Base-by-base conservation (phyloP, 1,139 yeast species). In the Yamadazyma diddensiae region DNA sequence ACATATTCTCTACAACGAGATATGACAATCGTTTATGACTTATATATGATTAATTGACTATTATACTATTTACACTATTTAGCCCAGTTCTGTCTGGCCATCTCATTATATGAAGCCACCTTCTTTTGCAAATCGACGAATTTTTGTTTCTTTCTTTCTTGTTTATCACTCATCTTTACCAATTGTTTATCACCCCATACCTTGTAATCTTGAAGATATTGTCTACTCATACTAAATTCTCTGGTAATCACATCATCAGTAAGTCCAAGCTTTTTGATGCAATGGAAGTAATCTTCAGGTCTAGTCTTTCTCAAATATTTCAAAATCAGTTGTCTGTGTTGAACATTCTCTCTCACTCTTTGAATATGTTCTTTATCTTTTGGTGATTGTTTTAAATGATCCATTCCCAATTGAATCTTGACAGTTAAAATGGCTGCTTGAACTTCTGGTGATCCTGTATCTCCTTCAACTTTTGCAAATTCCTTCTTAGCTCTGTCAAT, bases 391-490 rank as follows among this genome's bases (percentile, higher is more conserved):
- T 79, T 79, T 37, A 85, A 72, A 53, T 90, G 97, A 28, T 76
- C 73, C 67, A 85, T 86, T 37, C 86, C 69, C 46, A 77, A 81
- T 44, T 83, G 87, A 45, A 92, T 86, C 50, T 77, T 77, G 35
- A 86, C 81, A 1, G 97, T 87, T 62, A 82, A 64, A 19, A 86
- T 74, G 2, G 97, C 97, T 1, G 97, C 96, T 58, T 90, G 97
- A 18, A 88, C 97, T 61, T 90, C 97, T 31, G 95, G 79, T 1
- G 95, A 85, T 1, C 95, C 97, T 0, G 97, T 86, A 55, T 92
- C 97, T 31, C 95, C 96, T 31, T 81, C 87, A 42, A 74, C 72
- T 51, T 96, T 73, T 46, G 77, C 79, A 57, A 92, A 88, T 59
- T 88, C 97, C 45, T 73, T 63, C 34, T 78, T 72, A 1, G 97